A percentile compares a stretch with the other conserved stretches of the same genome.
Evolutionary conservation across 495 filamentous ascomycete genomes (phyloP).

Genomic region (Penicillium pulvis): DNA sequence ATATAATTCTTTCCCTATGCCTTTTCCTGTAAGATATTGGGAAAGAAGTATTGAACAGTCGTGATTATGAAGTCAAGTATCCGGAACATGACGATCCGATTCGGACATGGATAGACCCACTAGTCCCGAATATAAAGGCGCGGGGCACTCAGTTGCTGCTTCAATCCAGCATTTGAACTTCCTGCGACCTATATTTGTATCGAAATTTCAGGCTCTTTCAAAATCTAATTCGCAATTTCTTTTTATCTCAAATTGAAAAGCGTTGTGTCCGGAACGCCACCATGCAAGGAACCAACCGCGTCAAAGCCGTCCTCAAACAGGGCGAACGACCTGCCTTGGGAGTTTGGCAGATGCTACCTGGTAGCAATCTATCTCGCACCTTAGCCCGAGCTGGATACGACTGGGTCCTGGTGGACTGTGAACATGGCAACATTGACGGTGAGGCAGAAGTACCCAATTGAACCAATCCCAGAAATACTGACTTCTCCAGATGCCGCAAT

Average conservation of each 20-base stretch:
- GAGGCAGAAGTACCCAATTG: neutral
- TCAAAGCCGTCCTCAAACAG: constrained; percentile 6
- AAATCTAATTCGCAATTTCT: neutral
- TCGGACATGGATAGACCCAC: neutral
- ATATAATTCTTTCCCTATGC: neutral
- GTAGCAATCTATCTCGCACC: constrained; percentile 11
- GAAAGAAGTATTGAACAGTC: neutral
- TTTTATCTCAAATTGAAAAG: no score
- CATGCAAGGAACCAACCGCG: constrained; percentile 5
- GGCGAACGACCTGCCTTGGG: constrained; percentile 7
- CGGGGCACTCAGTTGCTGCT: neutral
- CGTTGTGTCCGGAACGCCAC: neutral
- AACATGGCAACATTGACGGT: constrained; percentile 16
- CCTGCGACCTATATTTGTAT: neutral
- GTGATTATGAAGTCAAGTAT: neutral
- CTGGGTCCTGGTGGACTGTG: constrained; percentile 13
- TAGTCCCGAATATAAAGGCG: neutral
- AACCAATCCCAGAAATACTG: neutral
- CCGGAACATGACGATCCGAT: constrained; percentile 4
- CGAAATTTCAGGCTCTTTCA: neutral
- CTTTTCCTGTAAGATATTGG: neutral
- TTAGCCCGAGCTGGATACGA: constrained; percentile 12
- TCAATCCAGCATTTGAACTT: neutral
- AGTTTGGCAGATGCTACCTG: constrained; percentile 13
- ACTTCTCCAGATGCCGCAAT: constrained; percentile 62